These are phyloP conservation scores for Helminthosporium solani DNA, from an alignment of 2,329 filamentous ascomycete species.

Conservation along the genomic window DNA sequence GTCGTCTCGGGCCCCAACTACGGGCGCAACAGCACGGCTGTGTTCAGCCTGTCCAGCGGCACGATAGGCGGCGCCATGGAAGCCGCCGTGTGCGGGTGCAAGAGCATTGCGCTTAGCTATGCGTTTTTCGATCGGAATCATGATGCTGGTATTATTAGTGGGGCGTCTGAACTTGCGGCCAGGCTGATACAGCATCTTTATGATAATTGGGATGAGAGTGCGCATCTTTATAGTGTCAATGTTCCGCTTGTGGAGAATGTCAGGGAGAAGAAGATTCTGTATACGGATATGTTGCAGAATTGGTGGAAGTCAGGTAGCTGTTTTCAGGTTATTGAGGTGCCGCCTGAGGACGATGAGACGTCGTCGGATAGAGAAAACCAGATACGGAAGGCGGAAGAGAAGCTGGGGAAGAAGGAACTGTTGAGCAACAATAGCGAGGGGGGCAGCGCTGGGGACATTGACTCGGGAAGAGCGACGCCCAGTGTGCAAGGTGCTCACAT, in stretches of 20 bases:
- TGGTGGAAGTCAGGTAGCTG: constrained; percentile 83
- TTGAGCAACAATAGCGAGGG: constrained; percentile 12
- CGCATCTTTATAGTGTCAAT: constrained; percentile 89
- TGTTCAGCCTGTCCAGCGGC: constrained; percentile 51
- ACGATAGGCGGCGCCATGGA: constrained; percentile 54
- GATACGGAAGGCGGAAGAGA: constrained; percentile 65
- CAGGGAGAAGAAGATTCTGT: constrained; percentile 70
- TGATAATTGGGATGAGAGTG: constrained; percentile 67
- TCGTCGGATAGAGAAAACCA: constrained; percentile 69
- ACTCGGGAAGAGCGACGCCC: constrained; percentile 31
- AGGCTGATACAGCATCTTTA: constrained; percentile 77
- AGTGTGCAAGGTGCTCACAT: constrained; percentile 29
- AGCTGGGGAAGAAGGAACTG: constrained; percentile 47
- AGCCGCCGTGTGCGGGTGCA: constrained; percentile 49
- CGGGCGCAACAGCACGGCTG: constrained; percentile 52
- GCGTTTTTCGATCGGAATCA: constrained; percentile 87
- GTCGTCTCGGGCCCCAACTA: constrained; percentile 54
- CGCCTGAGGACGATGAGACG: constrained; percentile 59
- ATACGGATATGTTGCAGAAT: constrained; percentile 85
- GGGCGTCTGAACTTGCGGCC: constrained; percentile 72
- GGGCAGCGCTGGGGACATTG: constrained; percentile 23
- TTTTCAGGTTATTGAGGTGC: constrained; percentile 76
- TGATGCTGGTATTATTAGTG: constrained; percentile 76
- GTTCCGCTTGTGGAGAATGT: constrained; percentile 81
- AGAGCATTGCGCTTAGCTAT: constrained; percentile 79